phyloP scores from a whole-genome alignment of 2,329 filamentous ascomycete genomes.

The Phoma herbarum region DNA sequence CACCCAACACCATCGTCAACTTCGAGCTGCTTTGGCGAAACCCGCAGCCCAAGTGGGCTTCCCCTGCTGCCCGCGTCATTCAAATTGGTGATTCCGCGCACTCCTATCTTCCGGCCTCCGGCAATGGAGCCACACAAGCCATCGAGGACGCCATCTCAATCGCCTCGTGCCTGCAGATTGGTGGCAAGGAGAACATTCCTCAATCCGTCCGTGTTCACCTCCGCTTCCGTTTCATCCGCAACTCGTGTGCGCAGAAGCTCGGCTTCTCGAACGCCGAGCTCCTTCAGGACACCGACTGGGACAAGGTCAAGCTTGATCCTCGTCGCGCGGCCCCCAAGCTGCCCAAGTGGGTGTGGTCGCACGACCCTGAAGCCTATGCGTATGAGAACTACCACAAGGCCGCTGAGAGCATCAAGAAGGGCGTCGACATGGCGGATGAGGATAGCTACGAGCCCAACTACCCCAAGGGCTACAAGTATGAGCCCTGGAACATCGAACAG shows the following conservation, averaged over 20 bases:
- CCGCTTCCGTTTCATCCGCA: constrained; percentile 57
- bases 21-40: constrained; percentile 60
- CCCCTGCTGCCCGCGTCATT: constrained; percentile 54
- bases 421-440: constrained; percentile 55
- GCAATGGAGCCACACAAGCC: constrained; percentile 59
- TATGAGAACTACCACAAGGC: constrained; percentile 56
- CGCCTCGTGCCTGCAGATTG: constrained; percentile 57
- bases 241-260: constrained; percentile 60
- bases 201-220: constrained; percentile 54
- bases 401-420: constrained; percentile 54
- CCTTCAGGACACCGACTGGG: constrained; percentile 59
- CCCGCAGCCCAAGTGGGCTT: constrained; percentile 57
- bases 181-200: constrained; percentile 51
- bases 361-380: constrained; percentile 57
- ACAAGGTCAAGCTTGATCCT: constrained; percentile 58
- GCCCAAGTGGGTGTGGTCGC: constrained; percentile 58
- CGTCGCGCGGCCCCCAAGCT: constrained; percentile 55
- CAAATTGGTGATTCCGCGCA: constrained; percentile 58
- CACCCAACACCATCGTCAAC: constrained; percentile 59
- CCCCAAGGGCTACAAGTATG: constrained; percentile 54
- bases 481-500: constrained; percentile 55
- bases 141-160: constrained; percentile 59
- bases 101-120: constrained; percentile 56
- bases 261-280: constrained; percentile 59
- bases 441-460: constrained; percentile 55